Percentiles rank a stretch among this genome's conserved stretches.
phyloP scores from a whole-genome alignment of 2,329 filamentous ascomycete species.

The Colletotrichum horii region DNA sequence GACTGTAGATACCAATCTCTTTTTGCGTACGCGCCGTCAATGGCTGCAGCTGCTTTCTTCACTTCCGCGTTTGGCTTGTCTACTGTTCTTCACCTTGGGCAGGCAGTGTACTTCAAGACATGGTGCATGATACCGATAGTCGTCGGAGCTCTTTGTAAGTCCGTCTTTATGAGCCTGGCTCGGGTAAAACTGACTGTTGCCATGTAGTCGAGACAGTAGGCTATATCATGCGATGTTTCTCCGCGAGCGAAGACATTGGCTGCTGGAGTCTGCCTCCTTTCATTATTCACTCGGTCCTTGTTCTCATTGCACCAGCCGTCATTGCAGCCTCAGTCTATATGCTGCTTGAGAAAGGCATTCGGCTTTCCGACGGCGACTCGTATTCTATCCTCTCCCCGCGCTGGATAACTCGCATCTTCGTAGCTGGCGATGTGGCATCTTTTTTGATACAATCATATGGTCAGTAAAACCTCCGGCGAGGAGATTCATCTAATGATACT shows the following conservation, averaged over 20 bases:
- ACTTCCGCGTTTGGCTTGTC: background rate
- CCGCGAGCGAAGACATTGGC: background rate
- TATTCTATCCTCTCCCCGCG: background rate
- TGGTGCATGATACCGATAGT: background rate
- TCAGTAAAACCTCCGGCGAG: background rate
- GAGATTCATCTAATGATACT: background rate
- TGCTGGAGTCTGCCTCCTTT: background rate
- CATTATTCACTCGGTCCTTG: background rate
- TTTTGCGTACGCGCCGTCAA: background rate
- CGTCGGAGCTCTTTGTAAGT: background rate
- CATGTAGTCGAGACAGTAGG: background rate
- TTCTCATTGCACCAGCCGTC: background rate
- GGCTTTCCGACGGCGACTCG: background rate
- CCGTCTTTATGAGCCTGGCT: background rate
- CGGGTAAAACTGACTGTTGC: accelerated
- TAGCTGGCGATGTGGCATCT: background rate
- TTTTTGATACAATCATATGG: background rate
- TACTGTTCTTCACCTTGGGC: background rate
- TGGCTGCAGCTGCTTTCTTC: background rate
- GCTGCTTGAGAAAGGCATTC: background rate
- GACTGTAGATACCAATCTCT: background rate
- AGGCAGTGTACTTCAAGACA: background rate
- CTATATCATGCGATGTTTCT: background rate
- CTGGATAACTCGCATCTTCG: background rate
- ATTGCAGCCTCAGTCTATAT: background rate